phyloP scores from a whole-genome alignment of 208 protist species.

The Acanthamoeba lenticulata region DNA sequence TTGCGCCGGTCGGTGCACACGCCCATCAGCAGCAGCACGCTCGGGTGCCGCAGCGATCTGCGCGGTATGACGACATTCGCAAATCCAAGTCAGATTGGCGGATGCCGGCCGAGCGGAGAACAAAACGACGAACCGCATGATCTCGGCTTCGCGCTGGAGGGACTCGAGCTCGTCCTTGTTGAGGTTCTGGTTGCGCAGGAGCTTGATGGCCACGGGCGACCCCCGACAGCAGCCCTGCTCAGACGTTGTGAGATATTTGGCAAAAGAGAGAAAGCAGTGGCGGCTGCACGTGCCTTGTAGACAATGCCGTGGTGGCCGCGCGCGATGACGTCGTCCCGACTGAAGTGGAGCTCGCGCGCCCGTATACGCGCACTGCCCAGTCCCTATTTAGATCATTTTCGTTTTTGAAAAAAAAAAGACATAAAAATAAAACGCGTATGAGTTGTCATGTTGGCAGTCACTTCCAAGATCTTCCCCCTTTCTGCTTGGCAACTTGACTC shows the following conservation, averaged over 20 bases:
- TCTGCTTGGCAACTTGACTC: too few relatives aligned
- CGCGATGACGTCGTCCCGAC: background rate
- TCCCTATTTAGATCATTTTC: background rate
- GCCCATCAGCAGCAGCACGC: constrained; percentile 39
- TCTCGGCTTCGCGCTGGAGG: constrained; percentile 28
- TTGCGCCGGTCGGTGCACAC: constrained; percentile 35
- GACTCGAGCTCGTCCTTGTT: background rate
- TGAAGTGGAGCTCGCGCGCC: background rate
- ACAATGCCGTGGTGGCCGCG: background rate
- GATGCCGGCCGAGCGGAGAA: background rate
- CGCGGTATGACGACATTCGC: background rate
- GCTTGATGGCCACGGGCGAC: constrained; percentile 49
- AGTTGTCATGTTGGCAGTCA: too few relatives aligned
- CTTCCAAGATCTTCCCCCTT: too few relatives aligned
- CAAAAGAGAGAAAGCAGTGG: background rate
- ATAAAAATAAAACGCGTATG: too few relatives aligned
- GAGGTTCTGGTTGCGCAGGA: constrained; percentile 48
- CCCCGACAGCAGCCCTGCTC: background rate
- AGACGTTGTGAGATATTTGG: background rate
- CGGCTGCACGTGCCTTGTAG: background rate
- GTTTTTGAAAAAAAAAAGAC: too few relatives aligned
- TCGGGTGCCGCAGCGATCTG: constrained; percentile 17
- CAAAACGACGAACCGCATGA: constrained; percentile 35
- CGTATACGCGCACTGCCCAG: background rate
- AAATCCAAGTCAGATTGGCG: background rate